phyloP scores from a whole-genome alignment of 2,329 filamentous ascomycete species.

The Pseudocercospora vitis region DNA sequence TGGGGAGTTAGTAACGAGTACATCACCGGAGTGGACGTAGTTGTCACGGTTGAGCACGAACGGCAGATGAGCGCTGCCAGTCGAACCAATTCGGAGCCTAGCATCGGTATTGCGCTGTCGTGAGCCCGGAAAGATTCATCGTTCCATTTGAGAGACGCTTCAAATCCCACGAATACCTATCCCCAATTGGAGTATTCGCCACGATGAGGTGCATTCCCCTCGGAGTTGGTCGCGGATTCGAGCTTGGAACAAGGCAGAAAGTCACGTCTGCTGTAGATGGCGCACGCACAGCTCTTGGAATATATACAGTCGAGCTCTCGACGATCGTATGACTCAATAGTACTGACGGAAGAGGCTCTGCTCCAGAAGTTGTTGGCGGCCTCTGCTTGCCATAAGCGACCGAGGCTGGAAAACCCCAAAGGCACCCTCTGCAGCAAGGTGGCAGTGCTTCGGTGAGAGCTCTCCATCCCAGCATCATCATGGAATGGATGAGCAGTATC shows the following conservation, averaged over 20 bases:
- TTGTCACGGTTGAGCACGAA: slow-evolving; percentile 26
- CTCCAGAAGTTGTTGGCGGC: background rate
- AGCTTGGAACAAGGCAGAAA: too few species aligned
- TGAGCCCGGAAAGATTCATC: background rate
- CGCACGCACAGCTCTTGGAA: too few species aligned
- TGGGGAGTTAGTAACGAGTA: slow-evolving; percentile 26
- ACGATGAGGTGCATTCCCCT: too few species aligned
- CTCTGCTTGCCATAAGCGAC: background rate
- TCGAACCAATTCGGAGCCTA: background rate
- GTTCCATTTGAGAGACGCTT: background rate
- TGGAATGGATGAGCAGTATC: background rate
- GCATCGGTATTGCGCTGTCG: slow-evolving; percentile 2
- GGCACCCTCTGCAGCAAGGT: slow-evolving; percentile 3
- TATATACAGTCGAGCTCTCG: background rate
- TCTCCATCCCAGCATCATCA: background rate
- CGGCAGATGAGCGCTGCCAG: slow-evolving; percentile 6
- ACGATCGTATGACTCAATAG: background rate
- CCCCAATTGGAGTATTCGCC: background rate
- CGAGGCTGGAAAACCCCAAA: background rate
- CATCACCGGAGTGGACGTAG: slow-evolving; percentile 30
- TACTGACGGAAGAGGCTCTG: background rate
- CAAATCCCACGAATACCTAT: background rate
- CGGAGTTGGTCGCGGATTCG: too few species aligned
- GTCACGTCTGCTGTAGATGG: too few species aligned
- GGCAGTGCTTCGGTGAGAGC: slow-evolving; percentile 3